phyloP scores from a whole-genome alignment of 495 filamentous ascomycete species.

The Penicillium fimorum region DNA sequence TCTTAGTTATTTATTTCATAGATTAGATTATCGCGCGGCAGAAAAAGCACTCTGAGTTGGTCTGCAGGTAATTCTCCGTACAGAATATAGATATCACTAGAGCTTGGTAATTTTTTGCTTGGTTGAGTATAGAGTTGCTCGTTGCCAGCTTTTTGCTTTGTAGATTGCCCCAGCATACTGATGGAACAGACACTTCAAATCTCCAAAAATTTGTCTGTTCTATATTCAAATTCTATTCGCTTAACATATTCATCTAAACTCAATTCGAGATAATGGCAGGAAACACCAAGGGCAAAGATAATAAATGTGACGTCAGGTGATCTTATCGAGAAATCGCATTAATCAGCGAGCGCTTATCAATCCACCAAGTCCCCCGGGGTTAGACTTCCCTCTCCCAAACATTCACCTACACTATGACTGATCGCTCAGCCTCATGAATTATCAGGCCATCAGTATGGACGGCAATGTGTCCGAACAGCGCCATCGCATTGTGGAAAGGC shows the following conservation, averaged over 20 bases:
- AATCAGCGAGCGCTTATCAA: constrained; percentile 12
- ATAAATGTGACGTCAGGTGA: constrained; percentile 25
- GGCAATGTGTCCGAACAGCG: constrained; percentile 24
- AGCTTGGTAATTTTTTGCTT: neutral
- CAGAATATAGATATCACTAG: neutral
- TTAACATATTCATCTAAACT: neutral
- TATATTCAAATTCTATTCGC: neutral
- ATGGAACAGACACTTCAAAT: neutral
- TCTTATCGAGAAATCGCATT: constrained; percentile 25
- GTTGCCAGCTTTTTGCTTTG: neutral
- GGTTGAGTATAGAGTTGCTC: neutral
- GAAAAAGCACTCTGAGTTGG: neutral
- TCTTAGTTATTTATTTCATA: neutral
- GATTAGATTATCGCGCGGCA: neutral
- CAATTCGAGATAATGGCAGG: neutral
- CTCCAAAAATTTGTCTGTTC: neutral
- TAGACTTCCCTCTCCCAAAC: neutral
- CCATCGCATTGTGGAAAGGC: constrained; percentile 4
- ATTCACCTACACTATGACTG: constrained; percentile 9
- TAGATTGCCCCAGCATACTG: neutral
- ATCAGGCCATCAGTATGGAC: constrained; percentile 40
- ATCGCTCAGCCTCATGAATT: constrained; percentile 34
- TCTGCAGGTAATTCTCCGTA: neutral
- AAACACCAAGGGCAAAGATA: neutral
- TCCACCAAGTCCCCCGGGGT: neutral